These are phyloP conservation scores for Tagetes patula DNA, from an alignment of 129 eudicot genomes.

Conservation along the genomic window DNA sequence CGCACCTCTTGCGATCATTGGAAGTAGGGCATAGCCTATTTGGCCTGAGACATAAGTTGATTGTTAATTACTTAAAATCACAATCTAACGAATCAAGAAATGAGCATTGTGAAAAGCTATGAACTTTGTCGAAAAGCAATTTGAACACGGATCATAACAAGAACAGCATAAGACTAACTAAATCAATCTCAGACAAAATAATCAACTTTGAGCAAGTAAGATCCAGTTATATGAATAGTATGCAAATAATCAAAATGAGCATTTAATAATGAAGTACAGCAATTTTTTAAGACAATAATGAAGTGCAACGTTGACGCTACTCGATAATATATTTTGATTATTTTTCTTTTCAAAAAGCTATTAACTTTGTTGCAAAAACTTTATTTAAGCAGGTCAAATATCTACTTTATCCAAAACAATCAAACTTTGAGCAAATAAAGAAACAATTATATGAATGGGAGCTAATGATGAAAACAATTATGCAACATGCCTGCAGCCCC, in stretches of 20 bases:
- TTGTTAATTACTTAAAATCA: not conserved
- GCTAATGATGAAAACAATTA: not conserved
- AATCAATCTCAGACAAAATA: no score
- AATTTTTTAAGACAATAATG: not conserved
- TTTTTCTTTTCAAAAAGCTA: slow-evolving; percentile 11
- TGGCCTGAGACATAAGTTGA: slow-evolving; percentile 54
- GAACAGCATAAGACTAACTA: no score
- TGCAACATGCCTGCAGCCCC: slow-evolving; percentile 90
- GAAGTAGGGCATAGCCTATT: slow-evolving; percentile 91
- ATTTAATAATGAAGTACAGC: no score
- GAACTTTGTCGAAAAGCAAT: not conserved
- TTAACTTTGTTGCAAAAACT: slow-evolving; percentile 4
- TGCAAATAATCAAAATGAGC: no score
- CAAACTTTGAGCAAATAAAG: not conserved
- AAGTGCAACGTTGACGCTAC: not conserved
- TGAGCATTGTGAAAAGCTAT: slow-evolving; percentile 5
- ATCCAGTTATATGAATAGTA: no score
- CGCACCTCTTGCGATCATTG: slow-evolving; percentile 89
- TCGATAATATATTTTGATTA: not conserved
- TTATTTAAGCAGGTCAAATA: not conserved
- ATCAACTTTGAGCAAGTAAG: no score
- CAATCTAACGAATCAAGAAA: slow-evolving; percentile 13
- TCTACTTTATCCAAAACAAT: not conserved
- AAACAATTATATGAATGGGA: not conserved
- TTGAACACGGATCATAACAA: no score